Evolutionary conservation across 768 basidiomycete genomes (phyloP), one percentile per base, ranked within the genome.

Genomic region (Scleroderma citrinum): DNA sequence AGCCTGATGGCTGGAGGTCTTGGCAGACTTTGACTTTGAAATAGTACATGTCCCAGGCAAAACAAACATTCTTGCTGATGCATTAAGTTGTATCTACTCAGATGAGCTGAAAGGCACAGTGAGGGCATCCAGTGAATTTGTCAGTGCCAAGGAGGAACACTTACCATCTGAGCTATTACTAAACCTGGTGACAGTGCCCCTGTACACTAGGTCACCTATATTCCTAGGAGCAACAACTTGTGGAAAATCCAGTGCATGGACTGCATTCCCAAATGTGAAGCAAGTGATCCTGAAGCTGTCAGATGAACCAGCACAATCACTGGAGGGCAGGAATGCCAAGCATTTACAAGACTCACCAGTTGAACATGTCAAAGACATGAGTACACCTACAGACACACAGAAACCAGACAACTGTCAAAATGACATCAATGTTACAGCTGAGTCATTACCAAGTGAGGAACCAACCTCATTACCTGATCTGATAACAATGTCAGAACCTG

Each of bases 11-110:
- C 17, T 64, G 2, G 63, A 66, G 24, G 20, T 37, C 5, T 24
- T 70, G 0, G 49, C 48, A 7, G 52, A 64, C 20, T 70, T 64
- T 40, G 50, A 69, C 43, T 68, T 64, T 32, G 36, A 47, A 2
- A 56, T 70, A 1, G 26, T 52, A 2, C 64, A 70, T 39, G 40
- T 70, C 10, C 58, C 59, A 1, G 66, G 68, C 0, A 29, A 20
- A 0, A 41, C 48, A 5, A 70, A 70, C 37, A 41, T 42, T 0
- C 36, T 66, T 0, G 58, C 65, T 0, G 68, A 70, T 45, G 61
- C 63, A 0, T 36, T 70, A 3, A 68, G 67, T 0, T 37, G 60
- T 0, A 56, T 60, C 1, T 59, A 59, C 24, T 50, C 54, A 11
- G 46, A 54, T 23, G 51, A 61, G 19, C 51, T 66, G 2, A 59